Base-by-base conservation (phyloP, 129 eudicot species). In the Lactuca sativa region DNA sequence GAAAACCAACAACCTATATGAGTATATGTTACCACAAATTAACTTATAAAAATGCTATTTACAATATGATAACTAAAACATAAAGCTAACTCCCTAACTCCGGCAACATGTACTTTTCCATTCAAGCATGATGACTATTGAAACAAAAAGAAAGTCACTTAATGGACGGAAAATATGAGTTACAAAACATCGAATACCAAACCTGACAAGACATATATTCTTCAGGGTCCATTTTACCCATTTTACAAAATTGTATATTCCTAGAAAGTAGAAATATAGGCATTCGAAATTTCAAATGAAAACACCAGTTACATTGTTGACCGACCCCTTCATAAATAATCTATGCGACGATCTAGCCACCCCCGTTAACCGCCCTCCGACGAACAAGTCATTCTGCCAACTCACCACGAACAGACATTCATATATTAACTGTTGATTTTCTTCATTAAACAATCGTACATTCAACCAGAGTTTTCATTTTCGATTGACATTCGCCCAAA, bases 341-440 rank as follows among this genome's bases (percentile, higher is more conserved):
- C 59, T 69, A 54, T 62, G 62, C 41, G 62, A 40, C 41, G 55
- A 21, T 58, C 62, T 57, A 69, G 64, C 34, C 63, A 36, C 51
- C 61, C 37, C 38, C 68, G 5, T n/a, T 38, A 74, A 64, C 78
- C 59, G 78, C 78, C 41, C 13, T 53, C 71, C 64, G 73, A 21
- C 73, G 53, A 68, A 40, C 33, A 60, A 47, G 56, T 5, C 13
- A 7, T 70, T 7, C 40, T 62, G 11, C 44, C 70, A 62, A 52
- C 36, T 73, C 40, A 41, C 13, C 52, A 15, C 41, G 4, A 55
- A 11, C 73, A 17, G 10, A 11, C 52, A 15, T 25, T 69, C 54
- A 37, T 9, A 43, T 43, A 43, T 43, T 8, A 8, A 43, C 13
- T 43, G 49, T 12, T 12, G 14, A 12, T 43, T 43, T 8, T 43